Percentiles rank a stretch among this genome's conserved stretches.
phyloP scores from a whole-genome alignment of 108 stramenopile species.

The Hondaea fermentalgiana region DNA sequence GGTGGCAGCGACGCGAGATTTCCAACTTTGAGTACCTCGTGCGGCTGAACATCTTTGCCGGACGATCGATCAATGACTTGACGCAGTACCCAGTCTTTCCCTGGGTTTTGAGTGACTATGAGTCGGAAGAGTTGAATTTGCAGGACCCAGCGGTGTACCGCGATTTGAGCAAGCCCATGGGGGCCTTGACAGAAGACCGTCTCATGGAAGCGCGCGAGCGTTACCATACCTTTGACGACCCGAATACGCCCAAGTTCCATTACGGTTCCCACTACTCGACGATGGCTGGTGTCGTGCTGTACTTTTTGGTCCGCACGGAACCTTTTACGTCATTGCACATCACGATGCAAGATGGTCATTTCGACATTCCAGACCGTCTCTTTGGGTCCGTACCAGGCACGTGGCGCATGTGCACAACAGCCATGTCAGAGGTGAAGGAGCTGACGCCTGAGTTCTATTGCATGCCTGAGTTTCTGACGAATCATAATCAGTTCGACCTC shows the following conservation, averaged over 20 bases:
- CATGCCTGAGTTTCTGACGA: constrained; percentile 42
- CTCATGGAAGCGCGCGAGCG: not conserved
- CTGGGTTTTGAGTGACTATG: constrained; percentile 84
- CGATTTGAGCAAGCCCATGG: constrained; percentile 84
- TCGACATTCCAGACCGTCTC: constrained; percentile 36
- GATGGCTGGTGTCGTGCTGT: constrained; percentile 33
- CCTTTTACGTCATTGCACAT: constrained; percentile 30
- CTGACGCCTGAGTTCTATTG: constrained; percentile 51
- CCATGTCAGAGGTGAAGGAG: constrained; percentile 53
- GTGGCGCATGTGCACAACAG: constrained; percentile 28
- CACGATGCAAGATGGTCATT: constrained; percentile 23
- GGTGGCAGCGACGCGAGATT: constrained; percentile 33
- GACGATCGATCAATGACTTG: constrained; percentile 38
- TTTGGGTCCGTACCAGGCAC: constrained; percentile 22
- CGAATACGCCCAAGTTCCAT: not conserved
- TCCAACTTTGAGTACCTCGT: constrained; percentile 51
- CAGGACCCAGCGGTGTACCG: constrained; percentile 66
- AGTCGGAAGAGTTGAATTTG: constrained; percentile 62
- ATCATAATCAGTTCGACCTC: constrained; percentile 35
- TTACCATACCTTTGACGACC: not conserved
- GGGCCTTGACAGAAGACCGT: constrained; percentile 51
- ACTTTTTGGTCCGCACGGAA: constrained; percentile 23
- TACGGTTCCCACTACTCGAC: constrained; percentile 55
- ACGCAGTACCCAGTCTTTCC: constrained; percentile 87
- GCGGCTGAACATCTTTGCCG: constrained; percentile 43